Base-by-base conservation (phyloP, 257 asterid species). In the Scutellaria barbata region DNA sequence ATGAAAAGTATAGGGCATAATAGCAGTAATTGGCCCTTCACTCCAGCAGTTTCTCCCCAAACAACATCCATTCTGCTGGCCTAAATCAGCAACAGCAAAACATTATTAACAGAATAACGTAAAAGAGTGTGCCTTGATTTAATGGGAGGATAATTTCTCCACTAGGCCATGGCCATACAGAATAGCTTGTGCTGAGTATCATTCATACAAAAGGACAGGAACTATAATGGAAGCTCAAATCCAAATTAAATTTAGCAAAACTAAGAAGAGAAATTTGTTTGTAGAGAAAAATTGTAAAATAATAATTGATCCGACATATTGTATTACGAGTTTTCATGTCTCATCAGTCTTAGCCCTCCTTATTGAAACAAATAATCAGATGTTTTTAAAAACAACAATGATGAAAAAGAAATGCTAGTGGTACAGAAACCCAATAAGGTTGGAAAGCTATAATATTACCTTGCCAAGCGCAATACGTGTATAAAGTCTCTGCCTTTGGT, bases 21-120 rank as follows among this genome's bases (percentile, higher is more conserved):
- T 69, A 89, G 66, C 87, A 87, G 79, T 67, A 93, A 73, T 82
- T 93, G 98, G 51, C 98, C 98, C 81, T 84, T 88, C 64, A 93
- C 98, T 72, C 96, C 98, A 71, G 97, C 92, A 39, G 98, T 90
- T 80, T 93, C 98, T 71, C 98, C 98, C 95, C 97, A 90, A 51
- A 93, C 98, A 71, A 93, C 97, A 76, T 93, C 98, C 97, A 93
- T 93, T 82, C 98, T 87, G 73, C 94, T 82, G 66, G 97, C 98
- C 98, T 93, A 63, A 88, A 54, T 65, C 48, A 71, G 67, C 67
- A 40, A 65, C 12, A 65, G 65, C 16, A 42, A 11, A 62, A 37
- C 59, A 54, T 30, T 39, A 30, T 52, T 61, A 71, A 68, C 54
- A 40, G 59, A 58, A 67, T 61, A 56, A 6, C 4, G 45, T 41